phyloP scores from a whole-genome alignment of 139 green algal species.

The Cymbomonas tetramitiformis region DNA sequence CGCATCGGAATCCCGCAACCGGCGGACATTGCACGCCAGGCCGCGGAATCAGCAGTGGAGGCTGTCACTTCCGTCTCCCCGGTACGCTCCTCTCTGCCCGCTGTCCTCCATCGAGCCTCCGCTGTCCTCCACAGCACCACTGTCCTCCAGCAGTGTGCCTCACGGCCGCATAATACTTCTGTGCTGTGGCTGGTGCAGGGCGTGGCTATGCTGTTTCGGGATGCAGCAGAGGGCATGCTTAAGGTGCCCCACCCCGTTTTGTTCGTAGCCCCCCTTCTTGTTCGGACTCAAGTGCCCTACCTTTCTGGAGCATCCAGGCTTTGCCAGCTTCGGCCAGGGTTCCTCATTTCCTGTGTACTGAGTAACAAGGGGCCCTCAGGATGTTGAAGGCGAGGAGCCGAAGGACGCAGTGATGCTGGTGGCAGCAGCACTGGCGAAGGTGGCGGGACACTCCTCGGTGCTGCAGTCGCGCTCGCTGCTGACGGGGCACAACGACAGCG shows the following conservation, averaged over 20 bases:
- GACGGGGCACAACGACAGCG: background rate
- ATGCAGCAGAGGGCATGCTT: constrained; percentile 3
- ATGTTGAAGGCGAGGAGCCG: constrained; percentile 7
- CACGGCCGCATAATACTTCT: too few species aligned
- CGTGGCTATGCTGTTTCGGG: constrained; percentile 12
- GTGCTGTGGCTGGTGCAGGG: constrained; percentile 6
- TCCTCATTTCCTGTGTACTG: too few species aligned
- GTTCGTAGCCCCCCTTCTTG: too few species aligned
- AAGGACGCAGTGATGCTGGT: constrained; percentile 7
- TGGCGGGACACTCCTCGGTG: constrained; percentile 1
- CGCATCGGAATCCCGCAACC: constrained; percentile 11
- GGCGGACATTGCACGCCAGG: constrained; percentile 3
- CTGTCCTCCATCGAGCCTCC: too few species aligned
- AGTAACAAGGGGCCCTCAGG: too few species aligned
- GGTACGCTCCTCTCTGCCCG: too few species aligned
- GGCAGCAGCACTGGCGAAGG: constrained; percentile 2
- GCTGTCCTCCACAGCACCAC: too few species aligned
- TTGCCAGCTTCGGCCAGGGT: too few species aligned
- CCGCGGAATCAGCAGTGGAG: too few species aligned
- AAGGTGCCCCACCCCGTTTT: background rate
- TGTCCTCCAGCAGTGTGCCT: constrained; percentile 4
- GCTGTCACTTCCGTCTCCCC: too few species aligned
- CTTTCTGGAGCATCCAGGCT: too few species aligned
- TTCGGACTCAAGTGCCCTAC: too few species aligned
- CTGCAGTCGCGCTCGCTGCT: constrained; percentile 9